A percentile compares a stretch with the other conserved stretches of the same genome.
phyloP scores from a whole-genome alignment of 202 grass and related monocot genomes.

The Eragrostis tef region DNA sequence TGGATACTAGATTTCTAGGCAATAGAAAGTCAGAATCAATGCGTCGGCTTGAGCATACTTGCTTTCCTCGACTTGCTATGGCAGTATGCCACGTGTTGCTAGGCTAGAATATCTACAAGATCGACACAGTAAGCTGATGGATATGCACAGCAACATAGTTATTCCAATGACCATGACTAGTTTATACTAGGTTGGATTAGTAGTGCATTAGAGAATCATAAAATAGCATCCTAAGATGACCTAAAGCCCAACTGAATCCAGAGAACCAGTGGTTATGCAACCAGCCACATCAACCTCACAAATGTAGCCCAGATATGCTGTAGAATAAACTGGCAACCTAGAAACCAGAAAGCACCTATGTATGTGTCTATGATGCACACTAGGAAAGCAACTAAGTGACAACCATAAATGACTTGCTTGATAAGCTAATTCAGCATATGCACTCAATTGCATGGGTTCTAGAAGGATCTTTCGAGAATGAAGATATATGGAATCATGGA shows the following conservation, averaged over 20 bases:
- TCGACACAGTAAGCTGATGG: background rate
- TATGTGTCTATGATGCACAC: background rate
- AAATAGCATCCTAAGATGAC: background rate
- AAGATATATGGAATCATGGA: too few relatives aligned
- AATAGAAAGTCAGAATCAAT: conserved; percentile 46
- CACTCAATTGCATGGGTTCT: background rate
- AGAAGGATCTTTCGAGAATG: background rate
- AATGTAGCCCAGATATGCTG: background rate
- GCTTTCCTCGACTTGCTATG: conserved; percentile 30
- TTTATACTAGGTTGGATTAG: background rate
- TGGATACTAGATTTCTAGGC: conserved; percentile 31
- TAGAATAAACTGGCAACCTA: background rate
- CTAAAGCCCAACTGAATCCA: conserved; percentile 31
- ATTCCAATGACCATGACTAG: background rate
- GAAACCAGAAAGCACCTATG: background rate
- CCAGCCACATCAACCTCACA: background rate
- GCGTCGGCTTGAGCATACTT: conserved; percentile 41
- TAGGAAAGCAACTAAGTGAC: background rate
- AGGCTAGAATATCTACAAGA: conserved; percentile 31
- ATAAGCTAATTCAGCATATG: background rate
- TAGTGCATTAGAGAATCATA: background rate
- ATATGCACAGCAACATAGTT: background rate
- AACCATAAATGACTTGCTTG: background rate
- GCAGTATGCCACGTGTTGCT: conserved; percentile 35
- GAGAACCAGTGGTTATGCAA: background rate